Evolutionary conservation across 1,284 basidiomycete species (phyloP), one percentile per base, ranked within the genome.

Genomic region (Malassezia brasiliensis): DNA sequence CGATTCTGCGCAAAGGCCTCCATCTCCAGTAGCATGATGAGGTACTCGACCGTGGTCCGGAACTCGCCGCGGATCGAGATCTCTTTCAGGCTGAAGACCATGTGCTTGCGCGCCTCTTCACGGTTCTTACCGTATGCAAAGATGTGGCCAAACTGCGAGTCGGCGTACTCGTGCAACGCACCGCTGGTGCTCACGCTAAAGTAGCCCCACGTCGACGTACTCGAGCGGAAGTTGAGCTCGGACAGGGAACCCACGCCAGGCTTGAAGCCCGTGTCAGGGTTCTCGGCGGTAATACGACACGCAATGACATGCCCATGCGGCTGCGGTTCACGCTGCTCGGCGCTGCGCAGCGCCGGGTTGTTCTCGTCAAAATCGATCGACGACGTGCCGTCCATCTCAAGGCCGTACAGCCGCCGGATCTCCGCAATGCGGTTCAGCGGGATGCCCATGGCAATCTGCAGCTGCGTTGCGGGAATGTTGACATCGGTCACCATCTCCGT

Each of bases 181-280:
- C 94, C 94, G 28, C 90, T 86, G 36, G 86, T 86, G 52, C 84
- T 85, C 69, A 99, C 94, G 20, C 93, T 96, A 82, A 99, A 99
- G 81, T 99, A 78, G 68, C 94, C 94, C 94, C 94, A 99, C 54
- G 67, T 69, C 32, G 67, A 68, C 38, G 90, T 96, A 77, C 87
- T 94, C 35, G 91, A 96, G 52, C 94, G 86, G 85, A 99, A 99
- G 78, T 98, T 99, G 72, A 98, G 87, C 76, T 98, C 94, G 75
- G 96, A 90, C 12, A 99, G 80, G 40, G 87, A 86, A 69, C 94
- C 94, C 14, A 89, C 93, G 8, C 93, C 96, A 3, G 94, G 94
- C 78, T 98, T 98, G 83, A 99, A 99, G n/a, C 94, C 94, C 15
- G 93, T 93, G 74, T 98, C 94, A 20, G 94, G 94, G 77, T 99